Percentiles rank a stretch among this genome's conserved stretches.
phyloP scores from a whole-genome alignment of 2,329 filamentous ascomycete species.

The Xylaria sp. region DNA sequence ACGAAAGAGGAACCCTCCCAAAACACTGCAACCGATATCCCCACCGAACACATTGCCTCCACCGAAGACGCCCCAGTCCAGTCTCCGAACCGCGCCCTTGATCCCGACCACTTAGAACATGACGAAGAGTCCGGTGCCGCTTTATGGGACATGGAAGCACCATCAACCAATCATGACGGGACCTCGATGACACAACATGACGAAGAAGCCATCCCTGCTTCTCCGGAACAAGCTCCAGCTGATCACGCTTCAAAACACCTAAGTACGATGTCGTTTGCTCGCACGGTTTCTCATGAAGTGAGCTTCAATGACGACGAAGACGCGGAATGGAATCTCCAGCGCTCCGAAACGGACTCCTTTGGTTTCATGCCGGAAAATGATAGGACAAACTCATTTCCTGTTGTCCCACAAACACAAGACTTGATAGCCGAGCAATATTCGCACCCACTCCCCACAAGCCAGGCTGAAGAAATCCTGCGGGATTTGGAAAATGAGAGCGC shows the following conservation, averaged over 20 bases:
- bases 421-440: conserved; percentile 43
- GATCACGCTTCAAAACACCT: conserved; percentile 61
- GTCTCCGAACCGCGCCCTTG: conserved; percentile 35
- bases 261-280: conserved; percentile 71
- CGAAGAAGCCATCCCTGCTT: conserved; percentile 6
- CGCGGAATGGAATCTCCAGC: conserved; percentile 64
- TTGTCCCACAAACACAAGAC: conserved; percentile 58
- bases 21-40: conserved; percentile 21
- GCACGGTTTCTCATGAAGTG: conserved; percentile 71
- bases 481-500: conserved; percentile 62
- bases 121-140: conserved; percentile 43
- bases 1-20: conserved; percentile 10
- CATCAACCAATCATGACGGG: conserved; percentile 1
- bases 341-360: conserved; percentile 66
- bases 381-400: conserved; percentile 71
- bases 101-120: conserved; percentile 42
- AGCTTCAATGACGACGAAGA: conserved; percentile 69
- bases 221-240: conserved; percentile 24
- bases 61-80: conserved; percentile 34
- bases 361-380: conserved; percentile 67
- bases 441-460: conserved; percentile 58
- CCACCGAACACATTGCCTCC: conserved; percentile 33
- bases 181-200: conserved; percentile 3
- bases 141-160: conserved; percentile 41
- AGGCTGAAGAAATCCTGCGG: conserved; percentile 64